Percentiles rank a stretch among this genome's conserved stretches.
Conservation (phyloP, 1,284 basidiomycete species). For the Peniophora sp. region DNA sequence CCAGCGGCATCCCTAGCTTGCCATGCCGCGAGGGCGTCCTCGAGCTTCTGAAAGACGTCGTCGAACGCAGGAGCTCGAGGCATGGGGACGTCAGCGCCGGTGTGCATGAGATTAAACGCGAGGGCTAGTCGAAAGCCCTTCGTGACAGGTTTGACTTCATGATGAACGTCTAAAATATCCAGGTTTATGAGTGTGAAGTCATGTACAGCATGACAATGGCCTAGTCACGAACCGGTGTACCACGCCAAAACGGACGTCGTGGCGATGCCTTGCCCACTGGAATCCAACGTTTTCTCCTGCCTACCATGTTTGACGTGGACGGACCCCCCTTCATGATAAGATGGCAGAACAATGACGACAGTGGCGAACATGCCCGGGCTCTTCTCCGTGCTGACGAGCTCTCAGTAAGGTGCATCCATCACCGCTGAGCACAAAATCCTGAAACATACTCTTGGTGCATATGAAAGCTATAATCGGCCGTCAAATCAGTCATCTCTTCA, state of each 20-base stretch:
- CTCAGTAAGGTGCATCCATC: background rate
- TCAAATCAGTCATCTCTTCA: too few relatives aligned
- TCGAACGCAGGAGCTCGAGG: background rate
- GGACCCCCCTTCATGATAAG: conserved; percentile 30
- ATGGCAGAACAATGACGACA: conserved; percentile 34
- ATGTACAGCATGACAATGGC: too few relatives aligned
- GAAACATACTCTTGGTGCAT: too few relatives aligned
- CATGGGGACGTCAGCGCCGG: conserved; percentile 1
- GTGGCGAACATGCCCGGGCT: conserved; percentile 36
- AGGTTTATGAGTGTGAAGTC: too few relatives aligned
- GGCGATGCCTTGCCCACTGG: conserved; percentile 17
- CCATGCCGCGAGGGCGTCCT: conserved; percentile 13
- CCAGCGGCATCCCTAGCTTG: conserved; percentile 2
- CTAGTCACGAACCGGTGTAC: conserved; percentile 26
- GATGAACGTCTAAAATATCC: conserved; percentile 22
- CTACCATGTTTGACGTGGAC: conserved; percentile 29
- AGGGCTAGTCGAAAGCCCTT: conserved; percentile 35
- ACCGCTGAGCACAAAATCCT: too few relatives aligned
- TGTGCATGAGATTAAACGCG: conserved; percentile 34
- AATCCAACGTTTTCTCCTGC: conserved; percentile 23
- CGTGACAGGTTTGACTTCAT: conserved; percentile 35
- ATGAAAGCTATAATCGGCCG: too few relatives aligned
- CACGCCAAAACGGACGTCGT: conserved; percentile 32
- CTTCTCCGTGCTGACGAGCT: conserved; percentile 26
- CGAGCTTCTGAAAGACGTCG: conserved; percentile 6